Evolutionary conservation across 768 basidiomycete genomes (phyloP).

Genomic region (Gelatoporia subvermispora): DNA sequence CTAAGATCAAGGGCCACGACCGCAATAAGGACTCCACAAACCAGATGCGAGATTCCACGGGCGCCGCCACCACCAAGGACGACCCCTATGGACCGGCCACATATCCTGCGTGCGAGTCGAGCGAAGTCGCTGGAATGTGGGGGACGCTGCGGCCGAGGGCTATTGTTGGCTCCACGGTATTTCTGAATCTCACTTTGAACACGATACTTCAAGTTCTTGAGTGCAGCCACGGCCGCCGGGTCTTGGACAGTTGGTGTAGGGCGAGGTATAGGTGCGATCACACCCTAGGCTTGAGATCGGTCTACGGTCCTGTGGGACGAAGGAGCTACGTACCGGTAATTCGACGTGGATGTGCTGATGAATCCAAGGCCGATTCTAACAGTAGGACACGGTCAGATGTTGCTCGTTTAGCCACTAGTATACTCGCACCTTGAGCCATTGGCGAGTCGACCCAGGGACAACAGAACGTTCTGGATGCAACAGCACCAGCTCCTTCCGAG

Average conservation of each 20-base stretch:
- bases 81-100: conserved; percentile 89
- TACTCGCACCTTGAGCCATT: conserved; percentile 81
- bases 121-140: conserved; percentile 89
- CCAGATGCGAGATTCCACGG: conserved; percentile 74
- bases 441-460: conserved; percentile 84
- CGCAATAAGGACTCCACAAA: conserved; percentile 20
- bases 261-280: conserved; percentile 64
- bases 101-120: conserved; percentile 82
- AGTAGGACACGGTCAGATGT: too few species aligned
- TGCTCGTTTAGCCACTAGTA: too few species aligned
- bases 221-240: conserved; percentile 80
- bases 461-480: conserved; percentile 91
- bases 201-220: conserved; percentile 89
- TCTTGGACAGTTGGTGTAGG: conserved; percentile 57
- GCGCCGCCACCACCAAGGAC: conserved; percentile 98
- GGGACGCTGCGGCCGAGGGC: conserved; percentile 68
- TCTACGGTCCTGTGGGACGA: background rate
- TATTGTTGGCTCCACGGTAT: conserved; percentile 64
- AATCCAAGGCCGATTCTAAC: conserved; percentile 89
- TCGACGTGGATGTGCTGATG: conserved; percentile 97
- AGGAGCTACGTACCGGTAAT: conserved; percentile 51
- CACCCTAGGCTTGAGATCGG: conserved; percentile 41
- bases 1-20: conserved; percentile 31
- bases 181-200: conserved; percentile 87
- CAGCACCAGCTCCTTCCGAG: conserved; percentile 93